Percentiles rank a stretch among this genome's conserved stretches.
These are phyloP conservation scores for Fusarium albidum DNA, from an alignment of 2,329 filamentous ascomycete genomes.

Conservation along the genomic window DNA sequence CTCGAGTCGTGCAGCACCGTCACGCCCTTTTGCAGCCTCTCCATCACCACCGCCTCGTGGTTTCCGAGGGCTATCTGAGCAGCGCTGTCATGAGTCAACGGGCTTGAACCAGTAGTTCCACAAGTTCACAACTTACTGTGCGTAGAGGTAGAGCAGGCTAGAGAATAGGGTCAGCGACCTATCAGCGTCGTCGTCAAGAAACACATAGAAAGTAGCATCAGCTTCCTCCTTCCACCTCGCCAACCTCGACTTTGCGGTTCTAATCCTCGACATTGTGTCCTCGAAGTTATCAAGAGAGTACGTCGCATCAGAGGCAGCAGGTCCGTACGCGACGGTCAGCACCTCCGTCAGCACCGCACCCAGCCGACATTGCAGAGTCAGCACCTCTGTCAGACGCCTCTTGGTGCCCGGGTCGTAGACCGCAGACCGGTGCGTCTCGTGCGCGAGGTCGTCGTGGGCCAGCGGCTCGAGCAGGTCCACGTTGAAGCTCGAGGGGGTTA, in stretches of 20 bases:
- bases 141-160: slow-evolving; percentile 25
- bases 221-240: slow-evolving; percentile 6
- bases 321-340: slow-evolving; percentile 3
- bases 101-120: too few relatives aligned
- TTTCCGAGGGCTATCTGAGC: slow-evolving; percentile 25
- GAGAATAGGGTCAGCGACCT: slow-evolving; percentile 18
- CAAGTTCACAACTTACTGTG: slow-evolving; percentile 13
- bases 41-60: slow-evolving; percentile 21
- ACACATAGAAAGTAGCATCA: slow-evolving; percentile 1
- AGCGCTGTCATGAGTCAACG: not conserved
- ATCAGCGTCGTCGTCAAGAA: not conserved
- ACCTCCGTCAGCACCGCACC: slow-evolving; percentile 1
- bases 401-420: slow-evolving; percentile 8
- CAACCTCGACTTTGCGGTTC: not conserved
- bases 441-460: not conserved
- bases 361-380: slow-evolving; percentile 4
- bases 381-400: not conserved
- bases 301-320: slow-evolving; percentile 1
- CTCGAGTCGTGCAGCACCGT: slow-evolving; percentile 13
- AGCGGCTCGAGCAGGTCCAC: slow-evolving; percentile 2
- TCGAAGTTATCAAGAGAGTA: slow-evolving; percentile 11
- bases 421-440: not conserved
- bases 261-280: not conserved
- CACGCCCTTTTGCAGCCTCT: slow-evolving; percentile 25
- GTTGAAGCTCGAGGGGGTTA: slow-evolving; percentile 9